Evolutionary conservation across 306 rosid species (phyloP).

Genomic region (Macrotyloma uniflorum): DNA sequence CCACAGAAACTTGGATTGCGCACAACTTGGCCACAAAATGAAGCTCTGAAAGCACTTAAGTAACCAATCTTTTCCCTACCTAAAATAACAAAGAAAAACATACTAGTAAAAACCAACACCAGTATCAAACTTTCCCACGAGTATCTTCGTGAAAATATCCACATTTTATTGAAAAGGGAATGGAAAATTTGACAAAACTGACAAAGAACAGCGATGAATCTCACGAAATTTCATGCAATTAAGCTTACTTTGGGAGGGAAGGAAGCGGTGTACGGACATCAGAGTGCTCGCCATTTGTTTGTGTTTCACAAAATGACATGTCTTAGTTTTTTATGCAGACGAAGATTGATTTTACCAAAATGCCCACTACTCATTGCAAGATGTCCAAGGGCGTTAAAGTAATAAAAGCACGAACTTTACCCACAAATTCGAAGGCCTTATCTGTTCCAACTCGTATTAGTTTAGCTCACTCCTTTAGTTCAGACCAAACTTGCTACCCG

Average conservation of each 20-base stretch:
- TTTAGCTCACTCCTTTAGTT: slow-evolving; percentile 32
- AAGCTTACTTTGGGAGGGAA: slow-evolving; percentile 65
- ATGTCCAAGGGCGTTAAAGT: slow-evolving; percentile 43
- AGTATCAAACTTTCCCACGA: neutral
- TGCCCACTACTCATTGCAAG: slow-evolving; percentile 31
- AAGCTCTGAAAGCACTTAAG: slow-evolving; percentile 53
- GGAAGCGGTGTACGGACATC: slow-evolving; percentile 56
- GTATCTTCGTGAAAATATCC: neutral
- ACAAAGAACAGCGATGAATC: slow-evolving; percentile 11
- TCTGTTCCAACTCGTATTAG: slow-evolving; percentile 33
- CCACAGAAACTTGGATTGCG: slow-evolving; percentile 39
- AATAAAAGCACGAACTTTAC: slow-evolving; percentile 19
- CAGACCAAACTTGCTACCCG: slow-evolving; percentile 27
- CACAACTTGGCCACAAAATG: slow-evolving; percentile 56
- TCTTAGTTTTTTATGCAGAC: slow-evolving; percentile 20
- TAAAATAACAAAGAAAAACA: slow-evolving; percentile 46
- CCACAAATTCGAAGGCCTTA: slow-evolving; percentile 43
- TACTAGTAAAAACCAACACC: neutral
- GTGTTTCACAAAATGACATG: neutral
- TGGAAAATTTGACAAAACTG: neutral
- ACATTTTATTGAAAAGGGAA: slow-evolving; percentile 3
- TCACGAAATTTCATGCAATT: slow-evolving; percentile 18
- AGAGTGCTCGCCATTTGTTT: slow-evolving; percentile 70
- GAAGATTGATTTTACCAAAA: slow-evolving; percentile 39
- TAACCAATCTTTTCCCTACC: slow-evolving; percentile 56